These are phyloP conservation scores for Neospermospora avenae DNA, from an alignment of 2,329 filamentous ascomycete species.

Conservation along the genomic window DNA sequence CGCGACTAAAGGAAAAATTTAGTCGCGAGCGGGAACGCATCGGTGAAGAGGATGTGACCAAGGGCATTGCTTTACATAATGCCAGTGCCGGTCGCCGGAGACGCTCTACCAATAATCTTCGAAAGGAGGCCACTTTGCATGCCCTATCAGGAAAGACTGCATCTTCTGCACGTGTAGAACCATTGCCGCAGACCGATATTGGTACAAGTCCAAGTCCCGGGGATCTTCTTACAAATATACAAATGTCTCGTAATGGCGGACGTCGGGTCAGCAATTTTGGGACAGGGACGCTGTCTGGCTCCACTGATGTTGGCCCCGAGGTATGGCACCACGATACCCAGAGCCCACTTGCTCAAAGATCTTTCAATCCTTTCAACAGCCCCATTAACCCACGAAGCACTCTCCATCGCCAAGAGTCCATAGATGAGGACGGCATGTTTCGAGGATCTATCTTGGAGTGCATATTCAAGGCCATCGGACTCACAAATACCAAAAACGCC, in stretches of 20 bases:
- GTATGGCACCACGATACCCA: constrained; percentile 33
- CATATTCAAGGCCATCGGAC: constrained; percentile 89
- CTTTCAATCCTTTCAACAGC: constrained; percentile 55
- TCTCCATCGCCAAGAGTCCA: constrained; percentile 70
- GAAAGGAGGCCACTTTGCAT: constrained; percentile 76
- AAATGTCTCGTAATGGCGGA: constrained; percentile 60
- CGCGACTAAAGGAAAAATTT: constrained; percentile 91
- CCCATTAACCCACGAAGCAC: constrained; percentile 46
- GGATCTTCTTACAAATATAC: constrained; percentile 76
- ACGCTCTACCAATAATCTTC: constrained; percentile 68
- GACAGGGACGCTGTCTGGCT: constrained; percentile 13
- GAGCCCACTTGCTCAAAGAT: constrained; percentile 42
- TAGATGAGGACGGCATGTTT: constrained; percentile 87
- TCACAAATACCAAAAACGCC: constrained; percentile 65
- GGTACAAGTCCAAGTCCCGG: constrained; percentile 59
- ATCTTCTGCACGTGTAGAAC: constrained; percentile 31
- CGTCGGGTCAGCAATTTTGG: constrained; percentile 36
- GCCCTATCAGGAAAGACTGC: constrained; percentile 39
- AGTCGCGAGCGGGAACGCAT: constrained; percentile 77
- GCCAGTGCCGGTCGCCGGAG: constrained; percentile 61
- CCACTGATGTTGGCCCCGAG: constrained; percentile 27
- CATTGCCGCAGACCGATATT: constrained; percentile 31
- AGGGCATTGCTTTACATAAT: constrained; percentile 95
- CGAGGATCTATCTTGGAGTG: constrained; percentile 88
- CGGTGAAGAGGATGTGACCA: constrained; percentile 75